Evolutionary conservation across 805 yeast genomes (phyloP).

Genomic region (Pichia ethanolica): DNA sequence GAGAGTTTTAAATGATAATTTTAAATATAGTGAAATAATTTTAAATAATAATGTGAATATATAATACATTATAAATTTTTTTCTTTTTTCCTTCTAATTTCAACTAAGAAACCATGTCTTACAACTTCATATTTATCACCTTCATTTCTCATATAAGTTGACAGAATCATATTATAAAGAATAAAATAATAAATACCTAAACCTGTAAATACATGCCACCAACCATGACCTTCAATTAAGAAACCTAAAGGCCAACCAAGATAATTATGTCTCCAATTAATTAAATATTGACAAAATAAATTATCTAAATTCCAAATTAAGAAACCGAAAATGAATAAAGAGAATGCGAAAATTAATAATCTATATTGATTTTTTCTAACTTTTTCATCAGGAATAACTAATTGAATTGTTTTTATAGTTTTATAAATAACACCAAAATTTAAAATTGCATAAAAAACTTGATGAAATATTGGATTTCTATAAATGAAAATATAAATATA

Average conservation of each 20-base stretch:
- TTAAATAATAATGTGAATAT: neutral
- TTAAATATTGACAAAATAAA: conserved; percentile 59
- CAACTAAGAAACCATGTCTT: conserved; percentile 52
- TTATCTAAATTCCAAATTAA: conserved; percentile 86
- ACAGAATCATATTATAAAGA: conserved; percentile 67
- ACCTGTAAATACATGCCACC: conserved; percentile 94
- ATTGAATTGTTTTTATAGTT: conserved; percentile 31
- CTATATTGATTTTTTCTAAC: conserved; percentile 21
- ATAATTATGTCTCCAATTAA: conserved; percentile 44
- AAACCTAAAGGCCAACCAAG: conserved; percentile 83
- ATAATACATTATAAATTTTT: neutral
- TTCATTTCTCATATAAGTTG: conserved; percentile 56
- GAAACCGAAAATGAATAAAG: conserved; percentile 62
- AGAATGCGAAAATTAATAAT: conserved; percentile 24
- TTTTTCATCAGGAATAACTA: conserved; percentile 16
- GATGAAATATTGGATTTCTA: conserved; percentile 84
- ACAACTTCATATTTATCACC: conserved; percentile 48
- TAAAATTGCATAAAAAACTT: conserved; percentile 71
- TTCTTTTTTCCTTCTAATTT: conserved; percentile 24
- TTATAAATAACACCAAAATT: conserved; percentile 66
- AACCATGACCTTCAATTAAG: conserved; percentile 85
- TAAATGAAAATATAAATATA: conserved; percentile 55
- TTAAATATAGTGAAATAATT: conserved; percentile 3
- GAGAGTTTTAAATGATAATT: conserved; percentile 5
- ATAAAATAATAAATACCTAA: conserved; percentile 82